Evolutionary conservation across 2,329 filamentous ascomycete species (phyloP), one percentile per base, ranked within the genome.

Genomic region (Epicoccum nigrum): DNA sequence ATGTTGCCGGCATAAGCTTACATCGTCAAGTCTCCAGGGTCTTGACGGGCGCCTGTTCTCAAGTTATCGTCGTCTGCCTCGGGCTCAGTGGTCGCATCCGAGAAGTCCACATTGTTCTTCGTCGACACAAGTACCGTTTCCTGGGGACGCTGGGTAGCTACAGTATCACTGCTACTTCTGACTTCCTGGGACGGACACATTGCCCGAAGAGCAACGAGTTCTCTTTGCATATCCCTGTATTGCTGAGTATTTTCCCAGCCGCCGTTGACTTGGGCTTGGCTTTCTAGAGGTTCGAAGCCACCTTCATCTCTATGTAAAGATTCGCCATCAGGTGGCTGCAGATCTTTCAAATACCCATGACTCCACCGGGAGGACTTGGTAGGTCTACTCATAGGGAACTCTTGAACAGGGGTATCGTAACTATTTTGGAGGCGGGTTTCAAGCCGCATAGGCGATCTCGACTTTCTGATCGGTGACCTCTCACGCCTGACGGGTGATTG

Each of bases 191-290:
- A 38, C 4, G 16, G 37, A 15, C 49, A 51, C 49, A 51, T 51
- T 19, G 42, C 49, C n/a, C 49, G 49, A n/a, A 51, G 32, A 2
- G 32, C 32, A 12, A n/a, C 31, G 19, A 51, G 37, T 27, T 51
- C 49, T 19, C 28, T 31, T 19, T 51, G 42, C 49, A 51, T 51
- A 20, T 42, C 25, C 13, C 46, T 51, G 42, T 37, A 51, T 20
- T 42, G 42, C 16, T 51, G 49, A n/a, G 49, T 51, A 20, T 33
- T 51, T 31, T 51, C 49, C 35, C 35, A 51, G 16, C 42, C 30
- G 20, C 7, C 41, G 2, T 31, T 8, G 5, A 13, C n/a, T 31
- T 41, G 9, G 5, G 41, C 35, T 2, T 4, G 23, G 1, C 31
- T 11, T 15, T 45, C 37, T 8, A 16, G 20, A 37, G 20, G 30